Evolutionary conservation across 2,329 filamentous ascomycete genomes (phyloP).

Genomic region (Biscogniauxia sp.): DNA sequence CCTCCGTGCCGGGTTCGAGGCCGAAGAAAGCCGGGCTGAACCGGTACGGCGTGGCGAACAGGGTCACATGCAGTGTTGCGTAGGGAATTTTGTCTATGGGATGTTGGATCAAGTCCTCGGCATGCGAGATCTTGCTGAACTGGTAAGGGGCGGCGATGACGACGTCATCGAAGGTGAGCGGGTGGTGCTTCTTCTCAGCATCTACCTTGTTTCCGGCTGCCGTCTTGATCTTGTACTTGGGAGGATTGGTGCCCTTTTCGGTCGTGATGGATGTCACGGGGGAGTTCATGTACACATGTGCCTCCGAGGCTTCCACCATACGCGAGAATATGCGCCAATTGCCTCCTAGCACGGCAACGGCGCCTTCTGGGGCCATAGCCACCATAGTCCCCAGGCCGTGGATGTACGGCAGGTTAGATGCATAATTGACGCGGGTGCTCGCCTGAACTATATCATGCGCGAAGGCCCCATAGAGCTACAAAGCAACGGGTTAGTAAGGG

Average conservation of each 20-base stretch:
- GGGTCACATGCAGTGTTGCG: conserved; percentile 80
- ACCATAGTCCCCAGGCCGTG: conserved; percentile 87
- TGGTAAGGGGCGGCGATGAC: conserved; percentile 83
- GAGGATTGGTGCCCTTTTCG: conserved; percentile 36
- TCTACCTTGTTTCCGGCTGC: conserved; percentile 22
- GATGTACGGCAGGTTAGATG: conserved; percentile 79
- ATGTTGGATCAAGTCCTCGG: conserved; percentile 64
- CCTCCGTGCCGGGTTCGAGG: conserved; percentile 51
- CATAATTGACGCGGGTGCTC: conserved; percentile 91
- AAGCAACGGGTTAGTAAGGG: background rate
- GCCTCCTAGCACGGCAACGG: conserved; percentile 74
- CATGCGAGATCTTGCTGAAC: conserved; percentile 66
- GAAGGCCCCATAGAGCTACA: conserved; percentile 62
- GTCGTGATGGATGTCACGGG: conserved; percentile 61
- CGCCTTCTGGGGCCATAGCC: conserved; percentile 84
- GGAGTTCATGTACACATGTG: conserved; percentile 63
- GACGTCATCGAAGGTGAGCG: conserved; percentile 69
- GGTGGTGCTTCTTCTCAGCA: conserved; percentile 35
- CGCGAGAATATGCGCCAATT: conserved; percentile 94
- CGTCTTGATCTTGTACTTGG: conserved; percentile 48
- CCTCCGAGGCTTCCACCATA: conserved; percentile 68
- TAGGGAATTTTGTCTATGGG: conserved; percentile 80
- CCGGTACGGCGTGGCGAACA: conserved; percentile 76
- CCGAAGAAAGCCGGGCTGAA: conserved; percentile 74
- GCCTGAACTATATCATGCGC: conserved; percentile 83